These are phyloP conservation scores for Leptomonas pyrrhocoris DNA, from an alignment of 208 protist species.

Conservation along the genomic window DNA sequence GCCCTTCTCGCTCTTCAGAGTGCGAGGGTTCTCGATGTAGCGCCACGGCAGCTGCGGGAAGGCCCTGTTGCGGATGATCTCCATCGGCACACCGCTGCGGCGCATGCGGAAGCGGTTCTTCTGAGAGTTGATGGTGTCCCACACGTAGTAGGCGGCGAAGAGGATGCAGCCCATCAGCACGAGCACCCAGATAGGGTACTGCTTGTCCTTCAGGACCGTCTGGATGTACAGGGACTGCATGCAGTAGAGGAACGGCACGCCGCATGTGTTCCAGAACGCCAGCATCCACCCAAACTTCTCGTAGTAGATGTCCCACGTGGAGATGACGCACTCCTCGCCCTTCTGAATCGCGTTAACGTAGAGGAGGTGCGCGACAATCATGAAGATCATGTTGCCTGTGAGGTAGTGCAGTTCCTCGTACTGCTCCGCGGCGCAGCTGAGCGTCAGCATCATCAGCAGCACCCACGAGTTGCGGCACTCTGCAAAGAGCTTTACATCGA, in stretches of 20 bases:
- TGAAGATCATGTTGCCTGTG: constrained; percentile 89
- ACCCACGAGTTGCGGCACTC: constrained; percentile 95
- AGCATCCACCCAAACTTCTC: constrained; percentile 97
- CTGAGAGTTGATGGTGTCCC: constrained; percentile 94
- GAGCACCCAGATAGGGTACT: constrained; percentile 63
- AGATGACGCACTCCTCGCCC: constrained; percentile 94
- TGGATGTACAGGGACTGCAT: constrained; percentile 91
- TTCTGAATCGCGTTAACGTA: constrained; percentile 95
- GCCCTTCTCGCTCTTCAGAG: constrained; percentile 83
- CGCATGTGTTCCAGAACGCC: constrained; percentile 95
- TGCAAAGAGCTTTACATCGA: constrained; percentile 95
- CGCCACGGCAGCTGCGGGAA: constrained; percentile 95
- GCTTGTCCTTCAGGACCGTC: constrained; percentile 70
- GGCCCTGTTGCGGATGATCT: constrained; percentile 72
- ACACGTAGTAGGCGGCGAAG: constrained; percentile 91
- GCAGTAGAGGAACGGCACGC: constrained; percentile 96
- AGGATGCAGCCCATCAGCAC: constrained; percentile 74
- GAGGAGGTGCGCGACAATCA: constrained; percentile 93
- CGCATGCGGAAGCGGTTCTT: constrained; percentile 95
- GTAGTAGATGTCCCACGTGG: constrained; percentile 96
- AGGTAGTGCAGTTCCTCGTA: constrained; percentile 82
- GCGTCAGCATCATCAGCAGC: constrained; percentile 92
- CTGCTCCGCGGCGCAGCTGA: constrained; percentile 89
- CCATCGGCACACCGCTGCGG: constrained; percentile 69
- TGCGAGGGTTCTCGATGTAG: constrained; percentile 90